Base-by-base conservation (phyloP, 352 stramenopile species). In the Pythium phragmitis region DNA sequence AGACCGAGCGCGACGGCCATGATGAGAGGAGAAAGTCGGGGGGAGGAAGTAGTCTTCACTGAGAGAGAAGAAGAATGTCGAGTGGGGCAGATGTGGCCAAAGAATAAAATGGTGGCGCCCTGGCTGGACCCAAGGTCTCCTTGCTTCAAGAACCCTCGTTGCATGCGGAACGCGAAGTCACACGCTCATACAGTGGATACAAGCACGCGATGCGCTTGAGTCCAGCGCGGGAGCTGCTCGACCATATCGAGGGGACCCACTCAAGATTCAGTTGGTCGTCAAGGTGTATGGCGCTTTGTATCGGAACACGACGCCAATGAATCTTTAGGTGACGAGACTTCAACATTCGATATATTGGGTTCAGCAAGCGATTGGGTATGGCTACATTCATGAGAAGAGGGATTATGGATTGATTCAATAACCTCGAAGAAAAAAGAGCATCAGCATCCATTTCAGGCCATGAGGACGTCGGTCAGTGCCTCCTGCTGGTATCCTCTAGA, bases 401-500 rank as follows among this genome's bases (percentile, higher is more conserved):
- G 34, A 11, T 39, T 23, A 2, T 23, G 17, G 21, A 34, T 30
- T 3, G 26, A 39, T 39, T 39, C 34, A 12, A 39, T 39, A 6
- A 39, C 26, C 26, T 30, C 26, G 26, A 30, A 30, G 26, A 30
- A 30, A 5, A 30, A 30, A 30, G 26, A 30, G 26, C 26, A 30
- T 30, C 26, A 2, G 2, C 26, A 30, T 30, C 26, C 26, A 30
- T 30, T 30, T 30, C 26, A 30, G 26, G 26, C 26, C 26, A 30
- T 30, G 4, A 30, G 4, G 26, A 30, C 26, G 26, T 30, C 4
- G 26, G 26, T 5, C 26, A 30, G 4, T 30, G 4, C 26, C 26
- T 30, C 26, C 26, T 30, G 4, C 26, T 3, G 34, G 7, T 13
- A 39, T 39, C 34, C 34, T 39, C 30, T 56, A 92, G 26, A 88